Conservation (phyloP, 1,284 basidiomycete genomes). For the Microbotryum lychnidis-dioicae region DNA sequence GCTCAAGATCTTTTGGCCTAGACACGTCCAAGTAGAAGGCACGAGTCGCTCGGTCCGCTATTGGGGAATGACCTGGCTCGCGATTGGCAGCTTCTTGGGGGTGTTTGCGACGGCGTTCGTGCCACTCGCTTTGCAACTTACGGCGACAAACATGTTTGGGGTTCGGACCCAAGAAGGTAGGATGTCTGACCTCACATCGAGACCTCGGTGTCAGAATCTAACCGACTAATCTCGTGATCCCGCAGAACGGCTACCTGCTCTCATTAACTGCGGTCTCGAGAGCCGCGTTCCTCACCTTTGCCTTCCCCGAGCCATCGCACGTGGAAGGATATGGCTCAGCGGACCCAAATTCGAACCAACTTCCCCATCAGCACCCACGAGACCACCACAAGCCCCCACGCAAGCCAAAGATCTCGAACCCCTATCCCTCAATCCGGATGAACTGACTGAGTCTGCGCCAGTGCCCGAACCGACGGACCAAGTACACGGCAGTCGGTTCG, state of each 20-base stretch:
- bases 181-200: conserved; percentile 2
- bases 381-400: neutral
- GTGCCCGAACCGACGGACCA: conserved; percentile 9
- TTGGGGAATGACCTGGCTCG: conserved; percentile 38
- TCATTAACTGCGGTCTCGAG: conserved; percentile 30
- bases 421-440: conserved; percentile 1
- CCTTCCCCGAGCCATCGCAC: conserved; percentile 38
- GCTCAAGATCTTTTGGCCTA: conserved; percentile 38
- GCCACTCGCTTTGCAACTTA: conserved; percentile 39
- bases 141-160: conserved; percentile 38
- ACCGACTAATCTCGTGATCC: neutral
- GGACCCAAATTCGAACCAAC: conserved; percentile 1
- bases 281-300: conserved; percentile 39
- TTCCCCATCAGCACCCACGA: conserved; percentile 18
- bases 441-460: conserved; percentile 6
- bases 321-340: conserved; percentile 22
- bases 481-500: conserved; percentile 37
- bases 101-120: conserved; percentile 38
- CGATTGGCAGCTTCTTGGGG: conserved; percentile 37
- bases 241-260: conserved; percentile 27
- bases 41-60: conserved; percentile 12
- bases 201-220: conserved; percentile 16
- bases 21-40: conserved; percentile 7
- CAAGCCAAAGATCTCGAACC: neutral
- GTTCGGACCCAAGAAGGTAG: conserved; percentile 36